These are phyloP conservation scores for Apostasia ramifera DNA, from an alignment of 106 monocot genomes.

Conservation along the genomic window DNA sequence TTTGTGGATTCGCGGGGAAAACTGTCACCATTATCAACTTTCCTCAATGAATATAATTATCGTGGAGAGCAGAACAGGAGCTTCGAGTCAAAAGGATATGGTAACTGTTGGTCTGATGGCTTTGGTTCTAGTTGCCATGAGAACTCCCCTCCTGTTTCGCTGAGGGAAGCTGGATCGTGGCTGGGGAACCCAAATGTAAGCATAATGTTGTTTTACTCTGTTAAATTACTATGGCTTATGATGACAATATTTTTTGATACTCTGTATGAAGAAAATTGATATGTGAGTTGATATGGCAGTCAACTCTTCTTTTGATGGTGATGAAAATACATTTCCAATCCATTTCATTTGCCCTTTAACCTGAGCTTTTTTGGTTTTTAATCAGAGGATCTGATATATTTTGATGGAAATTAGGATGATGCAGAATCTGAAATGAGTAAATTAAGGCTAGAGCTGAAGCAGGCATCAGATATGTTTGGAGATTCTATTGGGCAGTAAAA, in stretches of 20 bases:
- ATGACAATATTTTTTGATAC: no score
- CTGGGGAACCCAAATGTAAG: constrained; percentile 17
- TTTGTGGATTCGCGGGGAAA: neutral
- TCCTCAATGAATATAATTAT: constrained; percentile 5
- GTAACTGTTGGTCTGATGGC: neutral
- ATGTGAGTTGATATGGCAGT: no score
- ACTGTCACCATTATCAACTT: constrained; percentile 3
- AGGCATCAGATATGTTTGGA: constrained; percentile 18
- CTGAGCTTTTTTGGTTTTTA: neutral
- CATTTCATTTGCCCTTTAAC: neutral
- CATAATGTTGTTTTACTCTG: neutral
- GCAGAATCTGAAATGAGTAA: constrained; percentile 24
- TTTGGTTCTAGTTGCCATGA: constrained; percentile 8
- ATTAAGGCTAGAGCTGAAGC: constrained; percentile 26
- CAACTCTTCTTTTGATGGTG: neutral
- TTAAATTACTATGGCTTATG: neutral
- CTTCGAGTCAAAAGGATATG: neutral
- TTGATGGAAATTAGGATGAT: constrained; percentile 20
- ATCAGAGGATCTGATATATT: neutral
- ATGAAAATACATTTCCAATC: neutral
- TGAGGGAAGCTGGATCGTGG: constrained; percentile 8
- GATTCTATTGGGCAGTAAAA: neutral
- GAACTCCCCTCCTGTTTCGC: neutral
- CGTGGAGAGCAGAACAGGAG: neutral
- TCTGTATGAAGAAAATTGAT: no score